Percentiles rank a stretch among this genome's conserved stretches.
These are phyloP conservation scores for Leccinum solheimii DNA, from an alignment of 1,284 basidiomycete species.

Conservation along the genomic window DNA sequence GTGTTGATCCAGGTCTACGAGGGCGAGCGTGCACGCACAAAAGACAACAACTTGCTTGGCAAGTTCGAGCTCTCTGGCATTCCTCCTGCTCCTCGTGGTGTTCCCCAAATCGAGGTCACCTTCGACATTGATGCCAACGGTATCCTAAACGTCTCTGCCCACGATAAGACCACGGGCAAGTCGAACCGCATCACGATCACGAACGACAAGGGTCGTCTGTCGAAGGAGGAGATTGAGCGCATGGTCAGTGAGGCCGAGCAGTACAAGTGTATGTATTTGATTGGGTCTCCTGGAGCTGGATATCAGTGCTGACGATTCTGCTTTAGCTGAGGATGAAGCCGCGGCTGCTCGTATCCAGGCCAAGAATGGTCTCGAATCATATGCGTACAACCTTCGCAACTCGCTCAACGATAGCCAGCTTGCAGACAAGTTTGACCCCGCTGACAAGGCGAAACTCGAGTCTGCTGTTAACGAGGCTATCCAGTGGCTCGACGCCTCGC, in stretches of 20 bases:
- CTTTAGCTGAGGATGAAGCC: slow-evolving; percentile 74
- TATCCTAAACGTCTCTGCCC: slow-evolving; percentile 94
- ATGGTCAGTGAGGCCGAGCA: slow-evolving; percentile 95
- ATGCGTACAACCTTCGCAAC: slow-evolving; percentile 96
- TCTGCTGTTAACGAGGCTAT: slow-evolving; percentile 84
- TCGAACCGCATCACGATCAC: slow-evolving; percentile 96
- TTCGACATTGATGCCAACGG: slow-evolving; percentile 99
- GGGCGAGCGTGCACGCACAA: slow-evolving; percentile 98
- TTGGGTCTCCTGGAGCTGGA: neutral
- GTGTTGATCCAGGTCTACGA: slow-evolving; percentile 99
- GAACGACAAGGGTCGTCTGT: slow-evolving; percentile 98
- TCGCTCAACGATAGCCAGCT: slow-evolving; percentile 85
- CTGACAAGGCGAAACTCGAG: slow-evolving; percentile 89
- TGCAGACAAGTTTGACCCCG: slow-evolving; percentile 83
- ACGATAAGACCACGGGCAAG: slow-evolving; percentile 98
- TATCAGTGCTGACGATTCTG: slow-evolving; percentile 23
- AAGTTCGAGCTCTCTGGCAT: slow-evolving; percentile 99
- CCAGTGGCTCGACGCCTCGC: slow-evolving; percentile 85
- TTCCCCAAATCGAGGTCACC: slow-evolving; percentile 97
- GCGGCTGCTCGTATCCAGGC: slow-evolving; percentile 81
- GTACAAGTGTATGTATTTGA: slow-evolving; percentile 66
- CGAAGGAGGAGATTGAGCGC: slow-evolving; percentile 98
- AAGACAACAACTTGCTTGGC: slow-evolving; percentile 99
- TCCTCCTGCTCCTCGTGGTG: slow-evolving; percentile 97
- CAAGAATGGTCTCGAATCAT: slow-evolving; percentile 92